phyloP scores from a whole-genome alignment of 306 rosid species.

The Phaseolus lunatus region DNA sequence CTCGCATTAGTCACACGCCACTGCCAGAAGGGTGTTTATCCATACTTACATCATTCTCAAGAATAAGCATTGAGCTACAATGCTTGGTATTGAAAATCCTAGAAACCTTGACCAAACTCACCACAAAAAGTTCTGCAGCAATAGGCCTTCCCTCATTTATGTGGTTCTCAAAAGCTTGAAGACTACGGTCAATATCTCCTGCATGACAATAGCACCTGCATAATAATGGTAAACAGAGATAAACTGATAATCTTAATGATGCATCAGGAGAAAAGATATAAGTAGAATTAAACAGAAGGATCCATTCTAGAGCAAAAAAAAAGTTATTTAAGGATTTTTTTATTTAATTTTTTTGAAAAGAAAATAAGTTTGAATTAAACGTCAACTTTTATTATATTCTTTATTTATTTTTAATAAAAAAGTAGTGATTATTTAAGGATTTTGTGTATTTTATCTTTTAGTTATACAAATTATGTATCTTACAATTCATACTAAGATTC shows the following conservation, averaged over 20 bases:
- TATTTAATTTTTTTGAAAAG: no score
- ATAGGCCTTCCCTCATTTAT: slow-evolving; percentile 49
- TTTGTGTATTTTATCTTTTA: no score
- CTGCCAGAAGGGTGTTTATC: slow-evolving; percentile 4
- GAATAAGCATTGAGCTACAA: slow-evolving; percentile 17
- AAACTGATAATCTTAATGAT: slow-evolving; percentile 11
- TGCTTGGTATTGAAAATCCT: slow-evolving; percentile 11
- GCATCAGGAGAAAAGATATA: slow-evolving; percentile 15
- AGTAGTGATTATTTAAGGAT: no score
- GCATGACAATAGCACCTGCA: slow-evolving; percentile 80
- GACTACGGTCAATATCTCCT: slow-evolving; percentile 81
- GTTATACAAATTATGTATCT: no score
- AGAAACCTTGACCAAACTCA: slow-evolving; percentile 54
- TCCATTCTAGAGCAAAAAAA: not conserved
- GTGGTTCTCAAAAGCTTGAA: slow-evolving; percentile 63
- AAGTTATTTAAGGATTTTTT: no score
- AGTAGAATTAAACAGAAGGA: slow-evolving; percentile 24
- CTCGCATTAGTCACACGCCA: not conserved
- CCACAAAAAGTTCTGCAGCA: slow-evolving; percentile 65
- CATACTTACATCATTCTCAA: not conserved
- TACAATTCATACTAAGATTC: no score
- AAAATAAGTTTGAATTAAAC: no score
- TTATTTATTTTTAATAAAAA: no score
- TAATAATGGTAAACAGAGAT: slow-evolving; percentile 43
- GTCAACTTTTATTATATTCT: no score